Evolutionary conservation across 257 asterid species (phyloP).

Genomic region (Verbascum thapsus): DNA sequence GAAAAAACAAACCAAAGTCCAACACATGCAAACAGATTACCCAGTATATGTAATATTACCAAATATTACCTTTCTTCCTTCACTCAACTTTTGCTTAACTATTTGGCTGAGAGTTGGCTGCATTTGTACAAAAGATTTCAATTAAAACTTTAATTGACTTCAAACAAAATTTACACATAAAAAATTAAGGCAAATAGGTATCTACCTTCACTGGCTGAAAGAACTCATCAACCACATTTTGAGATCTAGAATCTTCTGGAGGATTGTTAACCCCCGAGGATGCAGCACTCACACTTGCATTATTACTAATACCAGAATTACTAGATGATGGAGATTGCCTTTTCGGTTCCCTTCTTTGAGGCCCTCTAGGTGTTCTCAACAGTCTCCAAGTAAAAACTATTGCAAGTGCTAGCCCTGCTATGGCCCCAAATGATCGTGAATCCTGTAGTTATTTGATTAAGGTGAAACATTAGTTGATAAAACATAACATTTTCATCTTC

Average conservation of each 20-base stretch:
- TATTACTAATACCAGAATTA: constrained; percentile 53
- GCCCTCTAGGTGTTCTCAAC: constrained; percentile 62
- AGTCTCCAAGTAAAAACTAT: constrained; percentile 87
- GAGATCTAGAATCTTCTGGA: constrained; percentile 60
- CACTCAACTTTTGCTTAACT: constrained; percentile 79
- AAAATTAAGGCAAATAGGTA: not conserved
- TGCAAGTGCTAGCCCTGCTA: constrained; percentile 85
- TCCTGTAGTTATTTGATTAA: constrained; percentile 54
- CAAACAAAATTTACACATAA: constrained; percentile 5
- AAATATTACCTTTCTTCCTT: constrained; percentile 85
- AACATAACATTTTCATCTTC: not conserved
- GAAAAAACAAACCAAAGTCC: not conserved
- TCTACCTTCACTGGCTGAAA: constrained; percentile 79
- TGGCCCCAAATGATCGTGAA: constrained; percentile 72
- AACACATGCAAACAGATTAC: constrained; percentile 17
- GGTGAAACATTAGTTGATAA: constrained; percentile 2
- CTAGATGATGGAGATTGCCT: constrained; percentile 57
- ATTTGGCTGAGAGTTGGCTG: constrained; percentile 89
- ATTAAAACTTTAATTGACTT: constrained; percentile 15
- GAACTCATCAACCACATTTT: constrained; percentile 78
- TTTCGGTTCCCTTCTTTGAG: constrained; percentile 68
- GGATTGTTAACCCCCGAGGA: constrained; percentile 44
- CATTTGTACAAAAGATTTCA: constrained; percentile 22
- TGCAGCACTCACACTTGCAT: constrained; percentile 39
- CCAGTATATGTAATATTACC: constrained; percentile 47